These are phyloP conservation scores for Malassezia caprae DNA, from an alignment of 1,284 basidiomycete genomes.

Conservation along the genomic window DNA sequence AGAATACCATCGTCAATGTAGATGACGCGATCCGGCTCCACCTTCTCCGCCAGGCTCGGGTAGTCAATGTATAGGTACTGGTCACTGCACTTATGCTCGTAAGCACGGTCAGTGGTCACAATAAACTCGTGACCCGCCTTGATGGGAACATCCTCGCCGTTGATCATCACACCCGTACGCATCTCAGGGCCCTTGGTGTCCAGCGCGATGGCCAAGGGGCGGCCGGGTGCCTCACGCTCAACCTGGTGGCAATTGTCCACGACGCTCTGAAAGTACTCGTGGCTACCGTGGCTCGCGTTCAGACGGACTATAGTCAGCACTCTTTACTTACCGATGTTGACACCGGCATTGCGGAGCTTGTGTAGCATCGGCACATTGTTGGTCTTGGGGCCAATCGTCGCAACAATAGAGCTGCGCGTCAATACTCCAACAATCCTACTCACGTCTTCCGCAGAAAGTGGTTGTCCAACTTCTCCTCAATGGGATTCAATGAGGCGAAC, in stretches of 20 bases:
- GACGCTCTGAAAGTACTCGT: constrained; percentile 45
- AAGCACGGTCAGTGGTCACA: constrained; percentile 73
- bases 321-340: constrained; percentile 41
- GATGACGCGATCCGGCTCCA: constrained; percentile 85
- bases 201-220: constrained; percentile 91
- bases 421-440: constrained; percentile 3
- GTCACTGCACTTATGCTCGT: constrained; percentile 76
- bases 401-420: constrained; percentile 38
- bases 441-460: constrained; percentile 46
- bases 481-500: constrained; percentile 46
- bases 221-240: constrained; percentile 53
- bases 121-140: constrained; percentile 87
- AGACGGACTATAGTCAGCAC: constrained; percentile 29
- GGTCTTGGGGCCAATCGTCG: constrained; percentile 47
- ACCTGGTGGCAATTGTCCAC: constrained; percentile 43
- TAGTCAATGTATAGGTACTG: constrained; percentile 51
- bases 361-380: constrained; percentile 42
- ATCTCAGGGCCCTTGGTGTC: constrained; percentile 99
- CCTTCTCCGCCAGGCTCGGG: constrained; percentile 88
- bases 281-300: constrained; percentile 45
- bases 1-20: constrained; percentile 96
- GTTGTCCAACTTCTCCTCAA: constrained; percentile 43
- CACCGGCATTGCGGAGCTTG: constrained; percentile 42
- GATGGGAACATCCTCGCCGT: constrained; percentile 75
- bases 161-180: constrained; percentile 85